Percentiles rank a stretch among this genome's conserved stretches.
phyloP scores from a whole-genome alignment of 176 grass and related monocot genomes.

The Rhynchospora breviuscula region DNA sequence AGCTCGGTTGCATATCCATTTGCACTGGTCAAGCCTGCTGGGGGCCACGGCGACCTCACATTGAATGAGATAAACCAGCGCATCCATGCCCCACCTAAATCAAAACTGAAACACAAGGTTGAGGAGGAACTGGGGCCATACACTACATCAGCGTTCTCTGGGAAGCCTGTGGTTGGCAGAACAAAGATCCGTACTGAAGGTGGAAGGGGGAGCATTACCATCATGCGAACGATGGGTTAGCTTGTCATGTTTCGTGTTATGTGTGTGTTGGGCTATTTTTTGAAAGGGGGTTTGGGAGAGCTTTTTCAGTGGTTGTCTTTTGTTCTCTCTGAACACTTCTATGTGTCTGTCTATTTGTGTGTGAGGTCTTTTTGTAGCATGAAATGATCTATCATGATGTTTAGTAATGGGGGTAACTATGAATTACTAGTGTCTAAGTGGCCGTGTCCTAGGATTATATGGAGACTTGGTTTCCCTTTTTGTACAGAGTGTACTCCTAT shows the following conservation, averaged over 20 bases:
- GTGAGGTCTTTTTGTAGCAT: slow-evolving; percentile 1
- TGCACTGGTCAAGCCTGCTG: slow-evolving; percentile 77
- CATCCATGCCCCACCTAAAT: slow-evolving; percentile 50
- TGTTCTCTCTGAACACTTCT: background rate
- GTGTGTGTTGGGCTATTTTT: background rate
- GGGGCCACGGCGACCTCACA: slow-evolving; percentile 43
- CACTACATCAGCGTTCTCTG: slow-evolving; percentile 60
- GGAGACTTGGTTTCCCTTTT: background rate
- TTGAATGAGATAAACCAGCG: slow-evolving; percentile 74
- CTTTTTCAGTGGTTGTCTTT: background rate
- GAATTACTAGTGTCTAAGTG: background rate
- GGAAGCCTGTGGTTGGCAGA: slow-evolving; percentile 74
- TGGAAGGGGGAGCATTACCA: slow-evolving; percentile 81
- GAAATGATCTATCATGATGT: background rate
- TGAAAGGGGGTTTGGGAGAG: background rate
- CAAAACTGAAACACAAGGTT: slow-evolving; percentile 66
- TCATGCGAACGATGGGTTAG: slow-evolving; percentile 70
- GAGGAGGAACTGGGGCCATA: slow-evolving; percentile 21
- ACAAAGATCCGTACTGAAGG: slow-evolving; percentile 88
- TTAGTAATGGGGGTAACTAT: background rate
- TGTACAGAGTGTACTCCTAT: slow-evolving; percentile 3
- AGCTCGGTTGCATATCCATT: slow-evolving; percentile 67
- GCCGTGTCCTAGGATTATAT: background rate
- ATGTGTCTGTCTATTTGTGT: background rate
- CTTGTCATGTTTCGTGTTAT: background rate